Base-by-base conservation (phyloP, 345 rosid genomes). In the Linum usitatissimum region DNA sequence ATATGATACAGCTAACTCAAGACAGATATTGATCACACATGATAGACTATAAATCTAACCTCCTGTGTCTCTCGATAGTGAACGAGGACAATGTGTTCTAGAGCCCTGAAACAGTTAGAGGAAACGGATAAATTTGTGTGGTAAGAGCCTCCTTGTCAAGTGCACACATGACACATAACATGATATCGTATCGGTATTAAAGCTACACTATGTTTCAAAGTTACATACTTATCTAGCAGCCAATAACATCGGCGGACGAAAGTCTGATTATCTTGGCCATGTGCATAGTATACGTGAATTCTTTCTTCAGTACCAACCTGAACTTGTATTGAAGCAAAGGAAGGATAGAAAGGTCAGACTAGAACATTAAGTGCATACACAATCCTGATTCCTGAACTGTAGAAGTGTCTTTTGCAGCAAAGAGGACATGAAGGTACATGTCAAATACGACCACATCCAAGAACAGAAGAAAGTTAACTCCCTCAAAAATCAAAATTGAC, bases 211-310 rank as follows among this genome's bases (percentile, higher is more conserved):
- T 23, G 45, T 58, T 34, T 38, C 40, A 17, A 13, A 66, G 64
- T 66, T 66, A 71, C 96, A 54, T 84, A 93, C 99, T 90, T 93
- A 74, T 93, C 97, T 39, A 93, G 96, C 68, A 93, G 84, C 99
- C 99, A 93, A 60, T 93, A 93, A 82, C 97, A 90, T 77, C 99
- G 84, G 51, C 99, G 99, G 54, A 90, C 97, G 72, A 93, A 93
- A 45, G 99, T 87, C 18, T 87, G 81, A 57, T 74, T 84, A 72
- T 86, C 97, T 74, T 84, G 85, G 38, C 99, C 99, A 18, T 93
- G 99, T 2, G 99, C 99, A 71, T 93, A 93, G 72, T 93, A 93
- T 39, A 93, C 99, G 76, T 93, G 99, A 77, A 93, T 87, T 81
- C 97, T 83, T 75, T 93, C 99, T 60, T 87, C 97, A 65, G 81